Conservation (phyloP, 2,329 filamentous ascomycete species). For the Laburnicola sp. region DNA sequence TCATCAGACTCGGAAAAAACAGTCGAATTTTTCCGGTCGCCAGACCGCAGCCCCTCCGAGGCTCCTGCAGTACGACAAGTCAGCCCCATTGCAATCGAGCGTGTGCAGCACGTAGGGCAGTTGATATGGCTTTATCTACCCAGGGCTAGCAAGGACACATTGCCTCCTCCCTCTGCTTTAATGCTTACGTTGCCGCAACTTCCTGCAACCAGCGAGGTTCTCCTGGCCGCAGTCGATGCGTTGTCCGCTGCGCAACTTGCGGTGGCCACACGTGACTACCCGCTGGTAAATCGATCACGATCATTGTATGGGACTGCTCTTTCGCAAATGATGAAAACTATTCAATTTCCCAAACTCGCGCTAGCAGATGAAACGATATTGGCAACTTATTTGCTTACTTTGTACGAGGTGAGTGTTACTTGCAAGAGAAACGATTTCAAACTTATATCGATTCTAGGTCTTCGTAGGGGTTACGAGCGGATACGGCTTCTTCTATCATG, state of each 20-base stretch:
- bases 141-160: constrained; percentile 27
- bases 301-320: constrained; percentile 42
- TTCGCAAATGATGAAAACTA: constrained; percentile 35
- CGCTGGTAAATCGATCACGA: constrained; percentile 39
- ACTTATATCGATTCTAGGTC: constrained; percentile 22
- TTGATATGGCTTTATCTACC: constrained; percentile 41
- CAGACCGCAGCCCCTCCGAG: constrained; percentile 19
- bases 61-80: constrained; percentile 34
- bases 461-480: constrained; percentile 41
- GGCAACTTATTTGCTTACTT: constrained; percentile 40
- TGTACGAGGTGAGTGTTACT: constrained; percentile 34
- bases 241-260: constrained; percentile 41
- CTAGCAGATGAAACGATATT: constrained; percentile 41
- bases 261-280: constrained; percentile 33
- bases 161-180: constrained; percentile 42
- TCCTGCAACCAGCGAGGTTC: constrained; percentile 36
- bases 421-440: neutral
- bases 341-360: constrained; percentile 31
- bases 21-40: constrained; percentile 17
- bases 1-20: constrained; percentile 8
- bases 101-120: constrained; percentile 39
- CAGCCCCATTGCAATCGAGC: constrained; percentile 40
- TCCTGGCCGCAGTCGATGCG: constrained; percentile 39
- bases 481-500: constrained; percentile 44
- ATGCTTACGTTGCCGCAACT: constrained; percentile 38